These are phyloP conservation scores for Niveomyces coronatus DNA, from an alignment of 2,329 filamentous ascomycete genomes.

Conservation along the genomic window DNA sequence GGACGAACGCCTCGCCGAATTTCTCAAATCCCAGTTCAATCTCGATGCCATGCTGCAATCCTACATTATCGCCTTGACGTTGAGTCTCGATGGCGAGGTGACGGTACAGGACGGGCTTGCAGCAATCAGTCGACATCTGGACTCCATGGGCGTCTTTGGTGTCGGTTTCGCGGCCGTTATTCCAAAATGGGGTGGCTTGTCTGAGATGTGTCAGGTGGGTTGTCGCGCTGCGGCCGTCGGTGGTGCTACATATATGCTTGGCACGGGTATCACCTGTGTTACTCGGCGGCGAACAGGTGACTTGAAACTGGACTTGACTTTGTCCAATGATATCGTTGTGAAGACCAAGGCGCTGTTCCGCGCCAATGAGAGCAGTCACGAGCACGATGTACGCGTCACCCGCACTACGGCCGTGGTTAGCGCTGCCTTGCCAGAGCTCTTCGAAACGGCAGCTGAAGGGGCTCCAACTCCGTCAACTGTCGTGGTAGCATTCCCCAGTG, in stretches of 20 bases:
- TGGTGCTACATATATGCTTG: conserved; percentile 81
- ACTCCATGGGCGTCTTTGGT: conserved; percentile 80
- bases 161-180: conserved; percentile 82
- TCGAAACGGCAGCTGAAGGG: conserved; percentile 62
- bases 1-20: conserved; percentile 43
- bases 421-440: conserved; percentile 54
- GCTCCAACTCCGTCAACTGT: conserved; percentile 65
- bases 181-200: conserved; percentile 84
- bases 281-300: conserved; percentile 11
- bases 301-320: conserved; percentile 31
- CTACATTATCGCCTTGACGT: conserved; percentile 54
- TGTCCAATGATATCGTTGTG: conserved; percentile 49
- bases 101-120: conserved; percentile 58
- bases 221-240: conserved; percentile 88
- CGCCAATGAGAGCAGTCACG: conserved; percentile 23
- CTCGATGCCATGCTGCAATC: conserved; percentile 59
- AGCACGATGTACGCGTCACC: conserved; percentile 31
- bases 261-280: conserved; percentile 47
- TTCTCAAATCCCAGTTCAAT: conserved; percentile 53
- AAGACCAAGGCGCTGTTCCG: conserved; percentile 44
- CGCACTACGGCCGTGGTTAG: conserved; percentile 60
- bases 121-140: conserved; percentile 67
- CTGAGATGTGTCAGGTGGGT: conserved; percentile 82
- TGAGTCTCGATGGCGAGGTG: conserved; percentile 56
- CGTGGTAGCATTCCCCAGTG: conserved; percentile 54